Conservation (phyloP, 2,329 filamentous ascomycete genomes). For the Phoma sp. region DNA sequence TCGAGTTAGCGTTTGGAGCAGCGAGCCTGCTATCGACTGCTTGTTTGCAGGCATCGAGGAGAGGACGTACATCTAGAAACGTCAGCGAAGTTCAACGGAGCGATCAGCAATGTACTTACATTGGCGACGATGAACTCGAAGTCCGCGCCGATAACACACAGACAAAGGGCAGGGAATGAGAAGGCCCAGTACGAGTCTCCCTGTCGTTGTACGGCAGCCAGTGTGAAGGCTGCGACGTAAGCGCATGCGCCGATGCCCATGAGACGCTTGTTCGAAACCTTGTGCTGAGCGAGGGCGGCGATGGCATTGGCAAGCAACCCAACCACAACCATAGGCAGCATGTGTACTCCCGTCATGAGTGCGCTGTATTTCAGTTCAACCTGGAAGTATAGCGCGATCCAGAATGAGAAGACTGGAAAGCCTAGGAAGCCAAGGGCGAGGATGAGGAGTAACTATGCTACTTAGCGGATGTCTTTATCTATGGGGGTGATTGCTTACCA, state of each 20-base stretch:
- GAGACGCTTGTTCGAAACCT: constrained; percentile 68
- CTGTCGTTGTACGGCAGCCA: constrained; percentile 63
- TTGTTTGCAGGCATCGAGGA: constrained; percentile 66
- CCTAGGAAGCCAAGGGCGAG: constrained; percentile 67
- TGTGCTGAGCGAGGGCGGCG: constrained; percentile 66
- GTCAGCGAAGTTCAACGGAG: neutral
- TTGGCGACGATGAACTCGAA: constrained; percentile 75
- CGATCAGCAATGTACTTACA: constrained; percentile 48
- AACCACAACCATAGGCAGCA: constrained; percentile 69
- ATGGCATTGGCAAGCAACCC: constrained; percentile 69
- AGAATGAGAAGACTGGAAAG: constrained; percentile 67
- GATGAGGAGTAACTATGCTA: constrained; percentile 58
- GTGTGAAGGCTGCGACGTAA: constrained; percentile 55
- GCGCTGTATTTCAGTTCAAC: constrained; percentile 59
- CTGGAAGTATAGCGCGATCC: constrained; percentile 70
- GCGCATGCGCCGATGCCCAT: constrained; percentile 59
- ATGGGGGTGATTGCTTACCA: constrained; percentile 49
- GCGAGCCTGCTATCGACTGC: constrained; percentile 69
- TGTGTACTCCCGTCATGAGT: constrained; percentile 64
- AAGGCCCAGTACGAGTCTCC: constrained; percentile 69
- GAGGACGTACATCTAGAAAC: constrained; percentile 69
- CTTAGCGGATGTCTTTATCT: neutral
- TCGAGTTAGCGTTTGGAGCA: constrained; percentile 71
- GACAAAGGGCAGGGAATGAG: constrained; percentile 65
- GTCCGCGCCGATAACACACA: constrained; percentile 70